Conservation (phyloP, 2,329 filamentous ascomycete genomes). For the Neodidymelliopsis sp. region DNA sequence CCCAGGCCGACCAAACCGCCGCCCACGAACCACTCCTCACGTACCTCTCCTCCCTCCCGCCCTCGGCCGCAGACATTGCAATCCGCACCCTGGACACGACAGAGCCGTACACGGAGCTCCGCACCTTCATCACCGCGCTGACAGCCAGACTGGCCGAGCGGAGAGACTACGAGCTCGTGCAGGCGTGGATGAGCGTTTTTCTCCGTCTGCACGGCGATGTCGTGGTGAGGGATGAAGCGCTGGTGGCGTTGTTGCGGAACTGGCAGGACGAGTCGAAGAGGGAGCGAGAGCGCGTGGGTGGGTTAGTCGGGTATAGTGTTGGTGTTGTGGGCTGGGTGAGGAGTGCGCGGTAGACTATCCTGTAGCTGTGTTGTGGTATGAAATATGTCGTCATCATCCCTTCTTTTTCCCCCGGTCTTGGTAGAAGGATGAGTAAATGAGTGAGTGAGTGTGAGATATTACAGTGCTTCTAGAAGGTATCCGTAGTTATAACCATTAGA, state of each 20-base stretch:
- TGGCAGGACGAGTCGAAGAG: constrained; percentile 78
- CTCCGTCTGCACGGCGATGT: constrained; percentile 76
- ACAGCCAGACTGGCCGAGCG: constrained; percentile 72
- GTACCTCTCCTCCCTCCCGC: constrained; percentile 80
- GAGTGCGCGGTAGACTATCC: constrained; percentile 44
- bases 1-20: constrained; percentile 57
- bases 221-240: constrained; percentile 57
- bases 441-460: no score
- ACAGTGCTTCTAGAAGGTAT: no score
- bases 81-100: constrained; percentile 75
- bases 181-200: constrained; percentile 98
- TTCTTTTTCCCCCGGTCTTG: no score
- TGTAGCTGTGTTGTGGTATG: not conserved
- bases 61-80: constrained; percentile 87
- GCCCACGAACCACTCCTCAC: constrained; percentile 75
- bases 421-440: no score
- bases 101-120: constrained; percentile 71
- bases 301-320: constrained; percentile 83
- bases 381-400: no score
- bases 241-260: constrained; percentile 67
- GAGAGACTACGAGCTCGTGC: constrained; percentile 89
- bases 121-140: constrained; percentile 81
- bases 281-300: constrained; percentile 75
- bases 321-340: constrained; percentile 86
- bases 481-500: no score